A percentile compares a stretch with the other conserved stretches of the same genome.
These are phyloP conservation scores for Apiospora malaysiana DNA, from an alignment of 2,329 filamentous ascomycete species.

Conservation along the genomic window DNA sequence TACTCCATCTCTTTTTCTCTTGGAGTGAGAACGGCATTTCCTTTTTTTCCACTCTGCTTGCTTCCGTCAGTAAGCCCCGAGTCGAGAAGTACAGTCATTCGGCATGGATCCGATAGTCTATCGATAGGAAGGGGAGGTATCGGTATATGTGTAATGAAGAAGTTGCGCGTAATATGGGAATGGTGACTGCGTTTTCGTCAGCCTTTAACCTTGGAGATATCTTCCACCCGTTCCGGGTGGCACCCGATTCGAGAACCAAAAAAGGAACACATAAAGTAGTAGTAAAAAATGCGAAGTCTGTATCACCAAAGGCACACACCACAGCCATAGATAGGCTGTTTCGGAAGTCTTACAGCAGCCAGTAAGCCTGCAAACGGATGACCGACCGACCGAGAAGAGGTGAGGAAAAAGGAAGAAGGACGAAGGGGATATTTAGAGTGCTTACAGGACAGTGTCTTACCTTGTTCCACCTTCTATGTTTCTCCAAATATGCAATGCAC, in stretches of 20 bases:
- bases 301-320: neutral
- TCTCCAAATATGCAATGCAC: conserved; percentile 7
- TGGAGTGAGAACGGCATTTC: neutral
- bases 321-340: conserved; percentile 3
- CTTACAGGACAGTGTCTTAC: conserved; percentile 15
- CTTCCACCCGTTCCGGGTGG: neutral
- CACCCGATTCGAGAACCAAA: neutral
- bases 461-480: neutral
- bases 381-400: neutral
- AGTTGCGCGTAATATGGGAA: conserved; percentile 4
- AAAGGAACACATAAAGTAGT: too few species aligned
- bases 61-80: neutral
- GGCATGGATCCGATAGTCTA: neutral
- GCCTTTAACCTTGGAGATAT: neutral
- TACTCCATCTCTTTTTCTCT: neutral
- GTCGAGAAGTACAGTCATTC: neutral
- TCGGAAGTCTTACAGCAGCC: neutral
- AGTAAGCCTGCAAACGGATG: neutral
- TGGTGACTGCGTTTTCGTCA: neutral
- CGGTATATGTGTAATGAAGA: neutral
- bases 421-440: conserved; percentile 2
- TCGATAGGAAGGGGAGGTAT: neutral
- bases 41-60: neutral
- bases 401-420: neutral
- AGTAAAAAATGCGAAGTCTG: neutral